These are phyloP conservation scores for Nepenthes gracilis DNA, from an alignment of 148 eudicot genomes.

Conservation along the genomic window DNA sequence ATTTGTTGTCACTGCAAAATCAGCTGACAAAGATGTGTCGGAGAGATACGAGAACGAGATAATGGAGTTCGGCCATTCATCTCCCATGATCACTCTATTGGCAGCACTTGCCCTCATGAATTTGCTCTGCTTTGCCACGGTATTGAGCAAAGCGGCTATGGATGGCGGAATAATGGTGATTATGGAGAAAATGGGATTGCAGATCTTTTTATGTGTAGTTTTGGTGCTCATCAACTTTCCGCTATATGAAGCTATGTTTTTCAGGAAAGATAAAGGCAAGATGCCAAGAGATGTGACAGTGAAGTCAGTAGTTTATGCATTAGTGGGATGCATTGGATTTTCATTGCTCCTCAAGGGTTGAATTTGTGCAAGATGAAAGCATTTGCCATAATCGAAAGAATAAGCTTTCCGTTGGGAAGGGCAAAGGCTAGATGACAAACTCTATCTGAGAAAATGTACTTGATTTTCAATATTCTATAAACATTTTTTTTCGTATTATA, in stretches of 20 bases:
- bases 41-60: slow-evolving; percentile 47
- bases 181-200: slow-evolving; percentile 25
- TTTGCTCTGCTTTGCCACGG: slow-evolving; percentile 24
- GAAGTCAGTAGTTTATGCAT: slow-evolving; percentile 16
- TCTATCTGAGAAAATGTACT: no score
- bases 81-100: slow-evolving; percentile 52
- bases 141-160: slow-evolving; percentile 6
- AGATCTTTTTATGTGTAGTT: slow-evolving; percentile 36
- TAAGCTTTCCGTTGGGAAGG: no score
- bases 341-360: no score
- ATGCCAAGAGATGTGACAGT: slow-evolving; percentile 40
- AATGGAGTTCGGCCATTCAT: slow-evolving; percentile 65
- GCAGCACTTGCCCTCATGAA: slow-evolving; percentile 45
- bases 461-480: no score
- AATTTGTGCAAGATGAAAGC: no score
- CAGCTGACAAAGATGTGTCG: slow-evolving; percentile 27
- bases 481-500: no score
- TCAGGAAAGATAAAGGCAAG: slow-evolving; percentile 59
- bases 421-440: no score
- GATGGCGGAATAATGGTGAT: background rate
- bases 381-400: no score
- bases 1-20: slow-evolving; percentile 54
- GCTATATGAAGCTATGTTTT: slow-evolving; percentile 38
- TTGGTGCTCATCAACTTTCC: slow-evolving; percentile 52
- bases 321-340: no score